Evolutionary conservation across 2,329 filamentous ascomycete species (phyloP).

Genomic region (Colletotrichum melonis): DNA sequence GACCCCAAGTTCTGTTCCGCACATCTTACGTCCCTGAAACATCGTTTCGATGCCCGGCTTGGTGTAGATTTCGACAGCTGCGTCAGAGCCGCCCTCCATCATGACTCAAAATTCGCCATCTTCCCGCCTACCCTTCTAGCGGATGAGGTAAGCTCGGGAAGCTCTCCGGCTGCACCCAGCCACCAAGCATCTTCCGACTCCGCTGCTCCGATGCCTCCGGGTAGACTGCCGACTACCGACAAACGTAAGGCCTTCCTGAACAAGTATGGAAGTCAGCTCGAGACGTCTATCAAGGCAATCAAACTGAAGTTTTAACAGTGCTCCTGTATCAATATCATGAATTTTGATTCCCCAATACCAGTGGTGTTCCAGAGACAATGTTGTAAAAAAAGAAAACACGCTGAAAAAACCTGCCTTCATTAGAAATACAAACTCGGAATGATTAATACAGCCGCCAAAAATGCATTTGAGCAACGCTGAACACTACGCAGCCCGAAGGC

Average conservation of each 20-base stretch:
- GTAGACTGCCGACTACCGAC: background rate
- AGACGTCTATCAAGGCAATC: no score
- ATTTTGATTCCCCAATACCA: no score
- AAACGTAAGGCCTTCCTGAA: background rate
- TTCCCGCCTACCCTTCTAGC: background rate
- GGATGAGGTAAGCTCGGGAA: background rate
- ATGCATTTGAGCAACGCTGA: background rate
- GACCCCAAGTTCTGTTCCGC: background rate
- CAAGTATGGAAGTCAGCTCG: no score
- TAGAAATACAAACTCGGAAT: background rate
- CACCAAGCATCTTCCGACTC: background rate
- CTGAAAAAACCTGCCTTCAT: background rate
- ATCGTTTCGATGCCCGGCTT: background rate
- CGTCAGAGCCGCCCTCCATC: constrained; percentile 28
- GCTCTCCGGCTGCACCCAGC: background rate
- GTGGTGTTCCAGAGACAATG: no score
- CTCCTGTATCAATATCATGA: no score
- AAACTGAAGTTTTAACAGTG: no score
- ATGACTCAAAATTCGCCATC: constrained; percentile 31
- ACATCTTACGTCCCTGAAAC: constrained; percentile 33
- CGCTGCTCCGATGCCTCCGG: background rate
- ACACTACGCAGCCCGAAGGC: background rate
- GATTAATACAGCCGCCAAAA: background rate
- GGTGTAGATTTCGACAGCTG: background rate
- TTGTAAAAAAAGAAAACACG: background rate